A percentile compares a stretch with the other conserved stretches of the same genome.
These are phyloP conservation scores for Acer yangbiense DNA, from an alignment of 345 rosid species.

Conservation along the genomic window DNA sequence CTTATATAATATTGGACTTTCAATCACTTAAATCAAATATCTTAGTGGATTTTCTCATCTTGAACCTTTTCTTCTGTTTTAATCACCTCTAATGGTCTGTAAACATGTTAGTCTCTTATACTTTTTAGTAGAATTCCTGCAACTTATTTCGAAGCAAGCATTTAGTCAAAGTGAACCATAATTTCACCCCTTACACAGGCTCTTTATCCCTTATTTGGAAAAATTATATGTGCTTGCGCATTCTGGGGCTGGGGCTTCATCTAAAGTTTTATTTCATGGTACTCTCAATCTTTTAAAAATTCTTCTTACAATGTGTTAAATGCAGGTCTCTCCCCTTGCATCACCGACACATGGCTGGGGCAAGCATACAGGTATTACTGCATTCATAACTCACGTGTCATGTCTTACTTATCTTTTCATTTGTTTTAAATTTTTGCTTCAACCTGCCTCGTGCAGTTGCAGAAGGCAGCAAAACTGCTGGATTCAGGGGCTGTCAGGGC, in stretches of 20 bases:
- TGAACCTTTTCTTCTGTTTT: background rate
- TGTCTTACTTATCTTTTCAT: background rate
- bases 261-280: background rate
- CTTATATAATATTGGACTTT: slow-evolving; percentile 7
- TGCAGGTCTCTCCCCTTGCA: slow-evolving; percentile 94
- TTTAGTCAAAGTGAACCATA: background rate
- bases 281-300: background rate
- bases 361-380: slow-evolving; percentile 71
- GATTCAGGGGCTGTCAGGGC: slow-evolving; percentile 98
- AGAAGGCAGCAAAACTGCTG: slow-evolving; percentile 85
- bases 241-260: background rate
- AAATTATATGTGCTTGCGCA: background rate
- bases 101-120: background rate
- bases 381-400: slow-evolving; percentile 11
- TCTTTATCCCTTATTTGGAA: background rate
- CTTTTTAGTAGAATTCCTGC: background rate
- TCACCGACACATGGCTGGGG: slow-evolving; percentile 81
- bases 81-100: background rate
- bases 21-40: background rate
- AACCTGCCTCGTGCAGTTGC: slow-evolving; percentile 57
- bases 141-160: background rate
- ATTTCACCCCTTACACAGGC: background rate
- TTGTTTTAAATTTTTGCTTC: slow-evolving; percentile 18
- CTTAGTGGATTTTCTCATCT: background rate
- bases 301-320: slow-evolving; percentile 28